Percentiles rank a stretch among this genome's conserved stretches.
phyloP scores from a whole-genome alignment of 768 basidiomycete genomes.

The Trametes sanguinea region DNA sequence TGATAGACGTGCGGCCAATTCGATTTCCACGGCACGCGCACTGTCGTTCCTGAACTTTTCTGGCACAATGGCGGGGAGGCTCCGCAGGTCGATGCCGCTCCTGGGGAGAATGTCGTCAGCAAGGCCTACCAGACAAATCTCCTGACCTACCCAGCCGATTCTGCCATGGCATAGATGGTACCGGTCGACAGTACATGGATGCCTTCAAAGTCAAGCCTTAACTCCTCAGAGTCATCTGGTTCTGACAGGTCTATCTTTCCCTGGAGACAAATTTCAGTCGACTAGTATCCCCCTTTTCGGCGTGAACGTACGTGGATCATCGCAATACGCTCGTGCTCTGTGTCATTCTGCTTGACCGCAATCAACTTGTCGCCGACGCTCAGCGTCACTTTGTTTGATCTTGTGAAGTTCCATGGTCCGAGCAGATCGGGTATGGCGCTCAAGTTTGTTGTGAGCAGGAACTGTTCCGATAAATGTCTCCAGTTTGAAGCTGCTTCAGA shows the following conservation, averaged over 20 bases:
- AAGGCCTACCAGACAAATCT: background rate
- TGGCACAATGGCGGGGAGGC: constrained; percentile 68
- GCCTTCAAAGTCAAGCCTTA: constrained; percentile 74
- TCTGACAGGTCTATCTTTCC: constrained; percentile 73
- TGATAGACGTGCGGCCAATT: constrained; percentile 57
- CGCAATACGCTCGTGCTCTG: constrained; percentile 44
- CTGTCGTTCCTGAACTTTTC: constrained; percentile 56
- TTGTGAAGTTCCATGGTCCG: constrained; percentile 73
- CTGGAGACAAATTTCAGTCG: constrained; percentile 38
- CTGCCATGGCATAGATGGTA: constrained; percentile 74
- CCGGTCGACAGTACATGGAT: constrained; percentile 75
- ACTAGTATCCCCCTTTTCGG: background rate
- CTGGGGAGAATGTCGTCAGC: constrained; percentile 33
- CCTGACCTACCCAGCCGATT: constrained; percentile 48
- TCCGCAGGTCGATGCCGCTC: constrained; percentile 61
- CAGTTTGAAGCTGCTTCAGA: constrained; percentile 45
- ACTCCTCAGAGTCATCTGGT: constrained; percentile 50
- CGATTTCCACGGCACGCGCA: constrained; percentile 56
- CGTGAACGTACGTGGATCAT: constrained; percentile 58
- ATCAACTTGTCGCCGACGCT: constrained; percentile 65
- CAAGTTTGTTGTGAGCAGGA: constrained; percentile 56
- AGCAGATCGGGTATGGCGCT: constrained; percentile 50
- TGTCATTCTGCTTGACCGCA: constrained; percentile 34
- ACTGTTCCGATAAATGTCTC: constrained; percentile 50
- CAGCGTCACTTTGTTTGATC: constrained; percentile 60